These are phyloP conservation scores for Colletotrichum sp. DNA, from an alignment of 2,329 filamentous ascomycete species.

Conservation along the genomic window DNA sequence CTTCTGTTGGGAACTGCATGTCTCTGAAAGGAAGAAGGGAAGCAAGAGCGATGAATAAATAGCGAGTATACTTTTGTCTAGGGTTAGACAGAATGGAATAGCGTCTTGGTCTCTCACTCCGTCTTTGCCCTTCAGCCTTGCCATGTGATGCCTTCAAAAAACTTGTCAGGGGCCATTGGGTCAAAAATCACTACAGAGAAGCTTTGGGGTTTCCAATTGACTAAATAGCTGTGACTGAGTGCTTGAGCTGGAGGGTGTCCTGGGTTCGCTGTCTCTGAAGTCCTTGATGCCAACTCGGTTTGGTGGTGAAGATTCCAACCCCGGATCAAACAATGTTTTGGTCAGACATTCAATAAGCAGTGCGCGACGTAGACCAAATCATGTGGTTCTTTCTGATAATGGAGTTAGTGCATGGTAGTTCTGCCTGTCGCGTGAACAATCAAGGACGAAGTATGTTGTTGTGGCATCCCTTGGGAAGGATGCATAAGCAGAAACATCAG, in stretches of 20 bases:
- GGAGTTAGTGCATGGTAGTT: not conserved
- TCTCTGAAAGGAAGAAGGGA: not conserved
- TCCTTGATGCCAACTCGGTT: not conserved
- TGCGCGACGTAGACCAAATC: not conserved
- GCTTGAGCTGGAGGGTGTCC: not conserved
- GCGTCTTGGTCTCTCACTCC: not conserved
- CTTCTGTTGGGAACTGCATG: not conserved
- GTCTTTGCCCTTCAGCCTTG: not conserved
- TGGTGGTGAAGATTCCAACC: not conserved
- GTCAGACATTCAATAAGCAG: not conserved
- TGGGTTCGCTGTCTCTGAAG: not conserved
- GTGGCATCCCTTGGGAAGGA: not conserved
- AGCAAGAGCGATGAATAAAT: not conserved
- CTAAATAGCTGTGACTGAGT: not conserved
- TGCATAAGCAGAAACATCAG: not conserved
- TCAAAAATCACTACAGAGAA: not conserved
- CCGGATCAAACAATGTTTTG: not conserved
- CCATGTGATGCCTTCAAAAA: not conserved
- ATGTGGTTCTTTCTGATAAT: not conserved
- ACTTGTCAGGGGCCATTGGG: not conserved
- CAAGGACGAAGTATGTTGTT: not conserved
- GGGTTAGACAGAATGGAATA: not conserved
- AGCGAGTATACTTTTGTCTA: not conserved
- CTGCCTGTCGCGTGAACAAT: not conserved
- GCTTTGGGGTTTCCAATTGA: no score